Evolutionary conservation across 2,329 filamentous ascomycete species (phyloP), one percentile per base, ranked within the genome.

Genomic region (Juglanconis sp.): DNA sequence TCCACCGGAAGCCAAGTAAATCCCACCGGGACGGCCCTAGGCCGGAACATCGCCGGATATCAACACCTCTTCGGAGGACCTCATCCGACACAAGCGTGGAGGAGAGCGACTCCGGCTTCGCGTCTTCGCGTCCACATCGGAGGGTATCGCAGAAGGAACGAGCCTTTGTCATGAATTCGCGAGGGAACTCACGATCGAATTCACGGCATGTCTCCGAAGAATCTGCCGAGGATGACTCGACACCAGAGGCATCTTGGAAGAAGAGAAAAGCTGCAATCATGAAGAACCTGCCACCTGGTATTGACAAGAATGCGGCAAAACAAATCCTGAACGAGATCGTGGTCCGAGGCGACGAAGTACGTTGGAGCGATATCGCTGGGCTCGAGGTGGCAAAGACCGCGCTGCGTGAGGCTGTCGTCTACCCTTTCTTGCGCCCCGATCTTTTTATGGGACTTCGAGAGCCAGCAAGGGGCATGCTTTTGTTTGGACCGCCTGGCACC

Each of bases 291-390:
- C 93, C 93, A 0, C 83, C 87, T 56, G 92, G 92, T 0, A 85
- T 97, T 3, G 95, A 99, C 69, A 84, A 88, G 65, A 79, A 82
- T 32, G 90, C 93, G 3, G 95, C 94, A 0, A 90, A 91, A 69
- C 92, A 97, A 64, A 97, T 99, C 35, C 81, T 98, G 60, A 97
- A 97, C 69, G 95, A 99, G 66, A 96, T 99, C 62, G 90, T 99
- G 3, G 88, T 98, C 13, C 87, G 94, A 64, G 95, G 95, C 6
- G 95, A 99, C 68, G 90, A 96, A 70, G 95, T 99, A 2, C 91
- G 90, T 68, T 99, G 95, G 95, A 84, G 86, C 52, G 95, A 99
- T 70, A 90, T 99, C 59, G 93, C 95, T 0, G 95, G 95, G 1
- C 78, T 99, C 4, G 91, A 96, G 53, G 83, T 90, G 56, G 95